phyloP scores from a whole-genome alignment of 148 eudicot species.

The Pharnaceum exiguum region DNA sequence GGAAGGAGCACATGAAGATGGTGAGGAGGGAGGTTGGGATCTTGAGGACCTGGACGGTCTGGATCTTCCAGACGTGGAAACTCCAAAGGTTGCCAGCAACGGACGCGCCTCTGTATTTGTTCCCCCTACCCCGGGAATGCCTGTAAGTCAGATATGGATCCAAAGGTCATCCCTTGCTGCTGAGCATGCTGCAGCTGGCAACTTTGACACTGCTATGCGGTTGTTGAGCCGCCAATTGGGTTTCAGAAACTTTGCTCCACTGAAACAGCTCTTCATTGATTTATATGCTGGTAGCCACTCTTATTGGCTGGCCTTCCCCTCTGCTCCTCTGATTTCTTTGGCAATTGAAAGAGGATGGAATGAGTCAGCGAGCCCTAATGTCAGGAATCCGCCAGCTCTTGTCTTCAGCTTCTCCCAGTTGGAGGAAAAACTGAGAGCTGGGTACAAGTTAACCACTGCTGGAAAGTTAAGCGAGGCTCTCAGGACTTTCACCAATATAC shows the following conservation, averaged over 20 bases:
- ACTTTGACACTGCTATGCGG: constrained; percentile 44
- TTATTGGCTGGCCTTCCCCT: constrained; percentile 29
- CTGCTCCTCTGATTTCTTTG: constrained; percentile 35
- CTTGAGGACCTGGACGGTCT: constrained; percentile 44
- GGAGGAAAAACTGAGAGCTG: constrained; percentile 44
- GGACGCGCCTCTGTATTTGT: constrained; percentile 27
- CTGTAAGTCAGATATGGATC: constrained; percentile 46
- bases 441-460: constrained; percentile 35
- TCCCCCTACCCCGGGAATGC: constrained; percentile 40
- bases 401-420: constrained; percentile 36
- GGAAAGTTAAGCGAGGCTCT: constrained; percentile 44
- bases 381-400: constrained; percentile 43
- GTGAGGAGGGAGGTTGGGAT: constrained; percentile 40
- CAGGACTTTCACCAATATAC: constrained; percentile 30
- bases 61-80: constrained; percentile 39
- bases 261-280: constrained; percentile 37
- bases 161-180: constrained; percentile 44
- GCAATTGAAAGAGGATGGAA: constrained; percentile 43
- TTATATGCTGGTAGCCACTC: constrained; percentile 39
- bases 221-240: constrained; percentile 39
- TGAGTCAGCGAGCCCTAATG: constrained; percentile 37
- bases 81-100: constrained; percentile 30
- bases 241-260: constrained; percentile 34
- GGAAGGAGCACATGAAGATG: constrained; percentile 33
- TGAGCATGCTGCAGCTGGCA: constrained; percentile 47